A percentile compares a stretch with the other conserved stretches of the same genome.
These are phyloP conservation scores for Talaromyces liani DNA, from an alignment of 495 filamentous ascomycete species.

Conservation along the genomic window DNA sequence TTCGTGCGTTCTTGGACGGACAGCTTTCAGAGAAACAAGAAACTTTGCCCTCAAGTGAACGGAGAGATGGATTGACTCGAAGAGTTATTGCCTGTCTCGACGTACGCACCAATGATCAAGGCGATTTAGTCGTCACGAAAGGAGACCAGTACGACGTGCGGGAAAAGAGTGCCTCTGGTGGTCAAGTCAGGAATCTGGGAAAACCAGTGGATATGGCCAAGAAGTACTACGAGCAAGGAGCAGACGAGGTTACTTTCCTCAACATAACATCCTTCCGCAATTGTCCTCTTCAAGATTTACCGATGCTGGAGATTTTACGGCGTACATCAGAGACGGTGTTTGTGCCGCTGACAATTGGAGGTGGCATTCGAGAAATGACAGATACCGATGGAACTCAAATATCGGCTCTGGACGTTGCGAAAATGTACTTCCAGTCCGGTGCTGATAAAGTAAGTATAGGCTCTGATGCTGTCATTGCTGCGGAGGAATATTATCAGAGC, in stretches of 20 bases:
- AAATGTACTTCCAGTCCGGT: constrained; percentile 94
- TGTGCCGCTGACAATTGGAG: constrained; percentile 93
- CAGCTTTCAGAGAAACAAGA: constrained; percentile 28
- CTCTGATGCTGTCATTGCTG: constrained; percentile 85
- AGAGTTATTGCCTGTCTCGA: constrained; percentile 94
- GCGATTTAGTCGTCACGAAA: constrained; percentile 95
- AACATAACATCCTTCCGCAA: constrained; percentile 98
- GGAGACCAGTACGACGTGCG: constrained; percentile 99
- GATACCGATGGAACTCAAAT: constrained; percentile 85
- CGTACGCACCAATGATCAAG: constrained; percentile 91
- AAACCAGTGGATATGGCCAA: constrained; percentile 94
- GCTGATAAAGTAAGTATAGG: constrained; percentile 99
- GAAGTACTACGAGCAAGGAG: constrained; percentile 93
- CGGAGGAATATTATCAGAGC: constrained; percentile 73
- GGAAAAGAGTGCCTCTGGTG: constrained; percentile 66
- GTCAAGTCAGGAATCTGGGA: constrained; percentile 83
- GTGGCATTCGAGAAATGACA: constrained; percentile 84
- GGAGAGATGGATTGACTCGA: constrained; percentile 61
- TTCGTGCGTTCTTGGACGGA: constrained; percentile 79
- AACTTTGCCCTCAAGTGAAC: constrained; percentile 13
- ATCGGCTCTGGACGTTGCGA: constrained; percentile 84
- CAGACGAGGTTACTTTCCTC: constrained; percentile 92
- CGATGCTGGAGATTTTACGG: constrained; percentile 91
- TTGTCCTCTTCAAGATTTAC: constrained; percentile 82
- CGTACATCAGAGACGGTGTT: constrained; percentile 87